phyloP scores from a whole-genome alignment of 2,329 filamentous ascomycete genomes.

The Colletotrichum sp. region DNA sequence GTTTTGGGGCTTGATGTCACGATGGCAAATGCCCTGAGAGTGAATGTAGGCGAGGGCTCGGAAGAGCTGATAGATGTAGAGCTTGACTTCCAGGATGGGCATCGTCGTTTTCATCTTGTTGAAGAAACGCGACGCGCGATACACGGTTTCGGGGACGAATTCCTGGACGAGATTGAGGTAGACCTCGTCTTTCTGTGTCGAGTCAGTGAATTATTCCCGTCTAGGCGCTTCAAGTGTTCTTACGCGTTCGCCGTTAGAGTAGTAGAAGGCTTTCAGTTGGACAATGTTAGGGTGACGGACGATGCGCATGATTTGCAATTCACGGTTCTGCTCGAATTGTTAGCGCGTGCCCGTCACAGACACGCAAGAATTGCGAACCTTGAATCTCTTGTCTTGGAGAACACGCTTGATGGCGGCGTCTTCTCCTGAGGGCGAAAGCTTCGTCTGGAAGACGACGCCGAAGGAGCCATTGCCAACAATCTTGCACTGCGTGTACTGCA shows the following conservation, averaged over 20 bases:
- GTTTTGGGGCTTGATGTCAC: constrained; percentile 99
- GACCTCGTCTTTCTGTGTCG: constrained; percentile 87
- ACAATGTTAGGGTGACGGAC: constrained; percentile 99
- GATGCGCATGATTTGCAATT: constrained; percentile 99
- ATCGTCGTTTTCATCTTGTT: constrained; percentile 99
- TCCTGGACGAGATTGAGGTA: constrained; percentile 98
- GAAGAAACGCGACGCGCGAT: constrained; percentile 97
- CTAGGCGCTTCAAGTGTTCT: constrained; percentile 29
- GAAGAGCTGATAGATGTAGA: constrained; percentile 99
- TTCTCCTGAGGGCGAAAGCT: constrained; percentile 95
- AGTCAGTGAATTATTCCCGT: neutral
- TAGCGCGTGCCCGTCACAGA: neutral
- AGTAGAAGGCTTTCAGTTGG: constrained; percentile 98
- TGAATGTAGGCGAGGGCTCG: constrained; percentile 98
- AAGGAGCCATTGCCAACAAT: constrained; percentile 99
- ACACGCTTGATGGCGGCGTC: constrained; percentile 99
- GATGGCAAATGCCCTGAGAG: constrained; percentile 97
- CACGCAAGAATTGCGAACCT: constrained; percentile 61
- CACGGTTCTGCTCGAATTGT: constrained; percentile 76
- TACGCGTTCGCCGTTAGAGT: constrained; percentile 98
- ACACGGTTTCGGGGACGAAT: constrained; percentile 97
- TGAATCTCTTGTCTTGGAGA: constrained; percentile 99
- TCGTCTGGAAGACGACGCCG: constrained; percentile 98
- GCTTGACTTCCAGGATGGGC: constrained; percentile 98
- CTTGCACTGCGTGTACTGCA: constrained; percentile 99